These are phyloP conservation scores for Pleurotus eryngii DNA, from an alignment of 768 basidiomycete species.

Conservation along the genomic window DNA sequence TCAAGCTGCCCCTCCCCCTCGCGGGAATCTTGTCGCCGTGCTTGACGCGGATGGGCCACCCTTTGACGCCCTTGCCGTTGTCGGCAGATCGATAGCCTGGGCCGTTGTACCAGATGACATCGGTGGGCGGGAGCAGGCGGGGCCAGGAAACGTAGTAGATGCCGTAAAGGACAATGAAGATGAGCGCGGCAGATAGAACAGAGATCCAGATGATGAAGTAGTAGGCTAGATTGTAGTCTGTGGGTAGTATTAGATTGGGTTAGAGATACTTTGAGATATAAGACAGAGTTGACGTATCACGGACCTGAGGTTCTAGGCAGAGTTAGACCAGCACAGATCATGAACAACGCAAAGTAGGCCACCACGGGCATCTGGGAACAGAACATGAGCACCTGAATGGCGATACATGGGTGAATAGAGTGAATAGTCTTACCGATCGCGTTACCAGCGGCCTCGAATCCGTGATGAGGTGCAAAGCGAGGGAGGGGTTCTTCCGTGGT, in stretches of 20 bases:
- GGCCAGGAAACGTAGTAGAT: slow-evolving; percentile 97
- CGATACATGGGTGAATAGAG: neutral
- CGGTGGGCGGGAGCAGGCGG: slow-evolving; percentile 77
- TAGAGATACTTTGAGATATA: neutral
- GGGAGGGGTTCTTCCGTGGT: slow-evolving; percentile 71
- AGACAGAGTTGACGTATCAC: slow-evolving; percentile 21
- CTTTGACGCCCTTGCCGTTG: slow-evolving; percentile 69
- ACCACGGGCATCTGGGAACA: slow-evolving; percentile 74
- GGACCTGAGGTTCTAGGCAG: slow-evolving; percentile 84
- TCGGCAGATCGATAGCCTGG: slow-evolving; percentile 79
- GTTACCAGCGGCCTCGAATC: slow-evolving; percentile 81
- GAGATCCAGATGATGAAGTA: slow-evolving; percentile 82
- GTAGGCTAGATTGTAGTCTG: slow-evolving; percentile 83
- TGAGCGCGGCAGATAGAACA: slow-evolving; percentile 55
- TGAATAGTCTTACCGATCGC: slow-evolving; percentile 64
- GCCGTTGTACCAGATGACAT: slow-evolving; percentile 84
- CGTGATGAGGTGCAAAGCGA: slow-evolving; percentile 66
- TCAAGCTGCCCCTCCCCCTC: slow-evolving; percentile 31
- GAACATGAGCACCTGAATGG: neutral
- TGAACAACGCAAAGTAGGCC: slow-evolving; percentile 77
- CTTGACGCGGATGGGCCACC: slow-evolving; percentile 2
- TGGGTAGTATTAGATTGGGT: neutral
- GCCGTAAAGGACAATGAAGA: slow-evolving; percentile 81
- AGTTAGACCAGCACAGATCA: slow-evolving; percentile 84
- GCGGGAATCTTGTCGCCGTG: slow-evolving; percentile 14